A percentile compares a stretch with the other conserved stretches of the same genome.
phyloP scores from a whole-genome alignment of 306 rosid genomes.

The Psophocarpus tetragonolobus region DNA sequence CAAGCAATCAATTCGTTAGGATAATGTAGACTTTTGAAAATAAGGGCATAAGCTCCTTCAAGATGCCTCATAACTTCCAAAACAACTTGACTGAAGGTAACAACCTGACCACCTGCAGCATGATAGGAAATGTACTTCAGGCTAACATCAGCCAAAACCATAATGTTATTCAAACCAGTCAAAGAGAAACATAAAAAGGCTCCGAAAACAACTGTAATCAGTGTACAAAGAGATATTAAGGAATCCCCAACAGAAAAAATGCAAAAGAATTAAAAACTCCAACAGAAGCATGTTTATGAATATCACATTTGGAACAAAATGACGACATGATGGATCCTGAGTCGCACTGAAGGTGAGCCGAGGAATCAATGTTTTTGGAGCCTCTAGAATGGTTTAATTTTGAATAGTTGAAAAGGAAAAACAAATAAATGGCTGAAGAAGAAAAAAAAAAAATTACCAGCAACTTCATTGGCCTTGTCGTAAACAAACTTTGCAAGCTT shows the following conservation, averaged over 20 bases:
- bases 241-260: background rate
- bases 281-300: background rate
- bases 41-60: constrained; percentile 99
- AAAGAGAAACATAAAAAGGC: background rate
- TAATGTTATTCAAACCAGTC: background rate
- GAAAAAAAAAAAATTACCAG: constrained; percentile 45
- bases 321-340: background rate
- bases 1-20: constrained; percentile 98
- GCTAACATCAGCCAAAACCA: constrained; percentile 29
- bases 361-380: too few species aligned
- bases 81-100: constrained; percentile 94
- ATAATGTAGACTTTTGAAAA: constrained; percentile 89
- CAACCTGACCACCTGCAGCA: constrained; percentile 71
- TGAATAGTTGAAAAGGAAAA: too few species aligned
- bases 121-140: constrained; percentile 33
- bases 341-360: background rate
- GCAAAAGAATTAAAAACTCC: background rate
- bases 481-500: constrained; percentile 93
- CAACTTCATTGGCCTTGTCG: constrained; percentile 88
- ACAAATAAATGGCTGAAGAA: too few species aligned
- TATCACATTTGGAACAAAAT: constrained; percentile 4
- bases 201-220: background rate
- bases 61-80: constrained; percentile 99
- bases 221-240: background rate
- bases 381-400: too few species aligned